Evolutionary conservation across 768 basidiomycete genomes (phyloP).

Genomic region (Nevesoporus exiguus): DNA sequence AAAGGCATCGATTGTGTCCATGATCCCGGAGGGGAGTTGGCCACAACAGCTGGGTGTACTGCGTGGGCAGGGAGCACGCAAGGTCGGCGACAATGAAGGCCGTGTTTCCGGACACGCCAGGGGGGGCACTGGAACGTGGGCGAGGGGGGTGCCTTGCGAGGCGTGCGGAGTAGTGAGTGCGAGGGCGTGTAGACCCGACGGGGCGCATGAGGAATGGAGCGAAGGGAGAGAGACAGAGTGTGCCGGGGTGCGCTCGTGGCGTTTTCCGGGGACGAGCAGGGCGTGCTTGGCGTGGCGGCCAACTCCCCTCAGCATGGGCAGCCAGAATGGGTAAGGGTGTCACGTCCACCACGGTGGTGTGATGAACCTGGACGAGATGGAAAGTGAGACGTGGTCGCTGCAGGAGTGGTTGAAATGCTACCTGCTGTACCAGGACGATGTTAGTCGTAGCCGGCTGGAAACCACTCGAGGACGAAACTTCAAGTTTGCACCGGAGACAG

Average conservation of each 20-base stretch:
- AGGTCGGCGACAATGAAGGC: background rate
- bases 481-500: slow-evolving; percentile 4
- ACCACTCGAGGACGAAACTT: background rate
- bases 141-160: slow-evolving; percentile 1
- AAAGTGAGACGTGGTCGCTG: background rate
- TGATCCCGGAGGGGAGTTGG: slow-evolving; percentile 23
- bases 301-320: slow-evolving; percentile 74
- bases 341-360: slow-evolving; percentile 38
- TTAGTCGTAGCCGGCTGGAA: background rate
- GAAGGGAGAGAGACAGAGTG: background rate
- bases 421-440: slow-evolving; percentile 1
- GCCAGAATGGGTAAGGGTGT: slow-evolving; percentile 40
- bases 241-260: slow-evolving; percentile 7
- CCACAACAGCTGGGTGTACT: slow-evolving; percentile 1
- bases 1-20: slow-evolving; percentile 27
- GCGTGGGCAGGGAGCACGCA: background rate
- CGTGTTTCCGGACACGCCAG: background rate
- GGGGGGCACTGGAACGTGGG: slow-evolving; percentile 1
- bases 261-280: slow-evolving; percentile 21
- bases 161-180: slow-evolving; percentile 7
- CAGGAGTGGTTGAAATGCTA: background rate
- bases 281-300: slow-evolving; percentile 48
- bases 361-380: slow-evolving; percentile 7
- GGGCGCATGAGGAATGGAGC: slow-evolving; percentile 24
- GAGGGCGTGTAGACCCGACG: slow-evolving; percentile 15